These are phyloP conservation scores for Cinchona pubescens DNA, from an alignment of 257 asterid species.

Conservation along the genomic window DNA sequence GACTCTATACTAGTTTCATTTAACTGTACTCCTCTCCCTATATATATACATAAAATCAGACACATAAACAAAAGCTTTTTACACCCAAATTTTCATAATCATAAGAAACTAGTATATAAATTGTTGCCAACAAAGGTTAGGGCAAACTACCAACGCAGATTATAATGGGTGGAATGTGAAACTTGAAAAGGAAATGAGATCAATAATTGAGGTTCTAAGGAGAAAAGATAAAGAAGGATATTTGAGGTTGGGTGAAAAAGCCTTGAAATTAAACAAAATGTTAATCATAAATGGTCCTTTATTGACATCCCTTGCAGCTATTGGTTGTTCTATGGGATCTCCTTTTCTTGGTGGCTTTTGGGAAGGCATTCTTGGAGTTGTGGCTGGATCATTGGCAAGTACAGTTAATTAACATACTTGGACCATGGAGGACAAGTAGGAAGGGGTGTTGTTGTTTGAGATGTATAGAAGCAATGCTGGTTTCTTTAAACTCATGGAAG, in stretches of 20 bases:
- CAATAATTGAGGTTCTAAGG: conserved; percentile 26
- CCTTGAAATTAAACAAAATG: conserved; percentile 49
- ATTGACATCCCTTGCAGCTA: conserved; percentile 61
- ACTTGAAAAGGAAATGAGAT: conserved; percentile 55
- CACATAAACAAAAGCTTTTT: no score
- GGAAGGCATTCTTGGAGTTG: conserved; percentile 43
- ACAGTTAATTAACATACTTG: conserved; percentile 52
- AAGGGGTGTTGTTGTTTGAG: conserved; percentile 84
- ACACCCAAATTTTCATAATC: no score
- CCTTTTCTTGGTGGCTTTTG: conserved; percentile 22
- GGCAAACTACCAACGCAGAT: no score
- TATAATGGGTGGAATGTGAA: conserved; percentile 53
- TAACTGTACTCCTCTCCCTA: no score
- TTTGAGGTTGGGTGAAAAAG: conserved; percentile 44
- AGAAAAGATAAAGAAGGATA: conserved; percentile 53
- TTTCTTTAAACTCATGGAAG: conserved; percentile 59
- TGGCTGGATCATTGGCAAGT: conserved; percentile 64
- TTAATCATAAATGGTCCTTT: conserved; percentile 51
- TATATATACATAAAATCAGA: no score
- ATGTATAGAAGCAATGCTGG: conserved; percentile 79
- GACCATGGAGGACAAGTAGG: conserved; percentile 86
- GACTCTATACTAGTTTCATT: no score
- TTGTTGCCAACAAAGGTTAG: no score
- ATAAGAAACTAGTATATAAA: no score
- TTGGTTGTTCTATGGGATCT: conserved; percentile 42